Evolutionary conservation across 768 basidiomycete species (phyloP).

Genomic region (Lentinula edodes): DNA sequence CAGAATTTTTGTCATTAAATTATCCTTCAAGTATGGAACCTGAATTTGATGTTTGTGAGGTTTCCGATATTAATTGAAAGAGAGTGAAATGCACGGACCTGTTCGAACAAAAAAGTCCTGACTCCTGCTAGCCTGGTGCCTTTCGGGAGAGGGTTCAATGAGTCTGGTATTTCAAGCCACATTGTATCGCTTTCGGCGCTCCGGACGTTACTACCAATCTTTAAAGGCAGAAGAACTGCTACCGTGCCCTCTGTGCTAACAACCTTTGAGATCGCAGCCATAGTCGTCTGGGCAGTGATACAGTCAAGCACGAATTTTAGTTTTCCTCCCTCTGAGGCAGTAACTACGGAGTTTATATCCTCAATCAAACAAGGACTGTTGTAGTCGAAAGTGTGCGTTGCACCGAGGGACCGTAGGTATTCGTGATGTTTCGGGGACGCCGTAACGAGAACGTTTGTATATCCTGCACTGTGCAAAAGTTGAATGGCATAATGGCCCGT

Average conservation of each 20-base stretch:
- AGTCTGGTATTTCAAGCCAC: conserved; percentile 25
- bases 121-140: conserved; percentile 31
- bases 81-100: conserved; percentile 22
- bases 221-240: conserved; percentile 42
- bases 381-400: conserved; percentile 35
- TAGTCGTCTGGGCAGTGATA: conserved; percentile 29
- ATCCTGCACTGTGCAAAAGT: conserved; percentile 36
- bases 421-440: conserved; percentile 29
- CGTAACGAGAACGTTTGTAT: conserved; percentile 35
- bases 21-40: conserved; percentile 36
- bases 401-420: conserved; percentile 34
- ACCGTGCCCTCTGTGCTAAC: conserved; percentile 32
- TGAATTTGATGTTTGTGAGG: neutral
- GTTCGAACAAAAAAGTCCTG: conserved; percentile 33
- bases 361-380: conserved; percentile 27
- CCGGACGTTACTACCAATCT: conserved; percentile 33
- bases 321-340: conserved; percentile 25
- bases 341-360: conserved; percentile 18
- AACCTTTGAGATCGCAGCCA: conserved; percentile 30
- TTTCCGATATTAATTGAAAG: neutral
- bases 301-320: conserved; percentile 31
- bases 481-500: conserved; percentile 32
- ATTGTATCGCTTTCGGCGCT: conserved; percentile 23
- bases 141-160: conserved; percentile 31
- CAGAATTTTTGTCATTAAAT: conserved; percentile 41